A percentile compares a stretch with the other conserved stretches of the same genome.
Evolutionary conservation across 176 grass and related monocot genomes (phyloP).

Genomic region (Thalia dealbata): DNA sequence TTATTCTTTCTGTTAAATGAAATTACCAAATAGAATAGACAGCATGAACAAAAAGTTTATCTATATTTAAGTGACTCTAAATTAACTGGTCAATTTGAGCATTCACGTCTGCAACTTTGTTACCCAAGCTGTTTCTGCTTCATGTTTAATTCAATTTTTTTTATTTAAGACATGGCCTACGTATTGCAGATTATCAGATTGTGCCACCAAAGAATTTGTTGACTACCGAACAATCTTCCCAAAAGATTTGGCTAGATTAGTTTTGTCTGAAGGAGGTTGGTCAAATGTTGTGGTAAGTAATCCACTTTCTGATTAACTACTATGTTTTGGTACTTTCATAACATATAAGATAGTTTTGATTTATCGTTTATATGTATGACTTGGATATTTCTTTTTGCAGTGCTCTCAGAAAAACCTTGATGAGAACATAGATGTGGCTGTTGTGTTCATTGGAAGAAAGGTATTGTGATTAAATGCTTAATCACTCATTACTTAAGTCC

Average conservation of each 20-base stretch:
- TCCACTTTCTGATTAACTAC: constrained; percentile 6
- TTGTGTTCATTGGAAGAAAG: constrained; percentile 81
- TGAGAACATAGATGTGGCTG: constrained; percentile 50
- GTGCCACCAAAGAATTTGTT: constrained; percentile 50
- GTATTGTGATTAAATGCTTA: constrained; percentile 16
- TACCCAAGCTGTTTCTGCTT: not conserved
- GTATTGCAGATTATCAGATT: constrained; percentile 35
- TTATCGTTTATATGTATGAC: not conserved
- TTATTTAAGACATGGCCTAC: not conserved
- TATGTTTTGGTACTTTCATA: constrained; percentile 7
- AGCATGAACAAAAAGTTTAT: not conserved
- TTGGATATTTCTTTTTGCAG: constrained; percentile 25
- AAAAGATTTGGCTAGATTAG: constrained; percentile 49
- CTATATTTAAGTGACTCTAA: not conserved
- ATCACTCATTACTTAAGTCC: not conserved
- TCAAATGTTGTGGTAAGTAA: constrained; percentile 71
- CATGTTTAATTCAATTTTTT: not conserved
- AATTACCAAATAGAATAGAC: not conserved
- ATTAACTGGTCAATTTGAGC: not conserved
- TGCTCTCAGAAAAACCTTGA: constrained; percentile 41
- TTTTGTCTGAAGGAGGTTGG: constrained; percentile 86
- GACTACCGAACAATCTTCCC: constrained; percentile 64
- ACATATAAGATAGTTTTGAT: not conserved
- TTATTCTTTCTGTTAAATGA: not conserved
- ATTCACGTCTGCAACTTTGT: not conserved